A percentile compares a stretch with the other conserved stretches of the same genome.
These are phyloP conservation scores for Trichosporon faecale DNA, from an alignment of 1,284 basidiomycete species.

Conservation along the genomic window DNA sequence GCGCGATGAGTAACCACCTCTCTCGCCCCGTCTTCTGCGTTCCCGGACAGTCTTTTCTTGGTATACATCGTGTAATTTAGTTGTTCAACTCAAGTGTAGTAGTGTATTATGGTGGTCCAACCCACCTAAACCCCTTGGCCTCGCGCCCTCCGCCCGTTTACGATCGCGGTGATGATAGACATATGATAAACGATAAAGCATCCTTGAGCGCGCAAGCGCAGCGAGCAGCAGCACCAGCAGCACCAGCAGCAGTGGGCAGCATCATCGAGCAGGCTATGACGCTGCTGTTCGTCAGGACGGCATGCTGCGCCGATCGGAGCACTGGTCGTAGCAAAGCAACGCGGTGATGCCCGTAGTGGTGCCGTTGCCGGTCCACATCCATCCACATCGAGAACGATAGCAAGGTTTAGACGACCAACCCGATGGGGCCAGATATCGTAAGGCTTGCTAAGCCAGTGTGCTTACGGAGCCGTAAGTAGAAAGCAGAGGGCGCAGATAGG, in stretches of 20 bases:
- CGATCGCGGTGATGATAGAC: constrained; percentile 10
- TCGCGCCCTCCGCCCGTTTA: background rate
- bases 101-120: constrained; percentile 6
- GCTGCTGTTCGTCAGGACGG: background rate
- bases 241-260: too few relatives aligned
- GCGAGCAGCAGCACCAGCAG: background rate
- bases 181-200: constrained; percentile 3
- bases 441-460: too few relatives aligned
- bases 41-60: background rate
- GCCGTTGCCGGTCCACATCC: too few relatives aligned
- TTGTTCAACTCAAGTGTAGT: constrained; percentile 11
- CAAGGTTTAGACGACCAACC: background rate
- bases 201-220: background rate
- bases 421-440: background rate
- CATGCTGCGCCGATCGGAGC: background rate
- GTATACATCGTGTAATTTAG: background rate
- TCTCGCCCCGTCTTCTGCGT: background rate
- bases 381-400: too few relatives aligned
- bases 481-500: background rate
- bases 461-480: too few relatives aligned
- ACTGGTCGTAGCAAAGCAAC: background rate
- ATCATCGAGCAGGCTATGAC: background rate
- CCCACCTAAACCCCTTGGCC: background rate
- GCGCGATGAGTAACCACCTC: constrained; percentile 30
- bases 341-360: background rate